phyloP scores from a whole-genome alignment of 2,329 filamentous ascomycete species.

The Aureobasidium pullulans region DNA sequence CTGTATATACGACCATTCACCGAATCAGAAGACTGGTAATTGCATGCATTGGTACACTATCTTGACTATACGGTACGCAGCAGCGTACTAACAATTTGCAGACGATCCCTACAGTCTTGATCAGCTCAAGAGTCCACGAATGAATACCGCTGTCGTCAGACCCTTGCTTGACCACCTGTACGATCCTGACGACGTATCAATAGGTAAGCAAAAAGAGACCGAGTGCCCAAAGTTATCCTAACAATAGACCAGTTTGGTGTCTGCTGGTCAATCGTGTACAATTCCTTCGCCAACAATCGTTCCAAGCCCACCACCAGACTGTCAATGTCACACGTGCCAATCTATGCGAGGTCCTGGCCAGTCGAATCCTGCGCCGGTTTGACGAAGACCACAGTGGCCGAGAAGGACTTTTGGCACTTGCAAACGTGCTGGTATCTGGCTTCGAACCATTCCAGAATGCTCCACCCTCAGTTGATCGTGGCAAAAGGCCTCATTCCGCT shows the following conservation, averaged over 20 bases:
- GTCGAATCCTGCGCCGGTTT: constrained; percentile 68
- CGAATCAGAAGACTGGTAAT: constrained; percentile 40
- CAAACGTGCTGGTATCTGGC: constrained; percentile 73
- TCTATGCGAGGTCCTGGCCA: constrained; percentile 73
- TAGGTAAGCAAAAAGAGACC: constrained; percentile 42
- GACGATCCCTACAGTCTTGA: constrained; percentile 63
- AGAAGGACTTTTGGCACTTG: constrained; percentile 62
- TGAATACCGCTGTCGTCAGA: constrained; percentile 72
- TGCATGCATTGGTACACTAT: constrained; percentile 36
- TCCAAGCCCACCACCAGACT: constrained; percentile 70
- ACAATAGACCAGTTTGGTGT: constrained; percentile 57
- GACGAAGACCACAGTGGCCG: constrained; percentile 69
- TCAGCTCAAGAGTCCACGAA: constrained; percentile 70
- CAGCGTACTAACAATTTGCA: constrained; percentile 20
- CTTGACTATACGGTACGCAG: background rate
- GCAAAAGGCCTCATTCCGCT: constrained; percentile 46
- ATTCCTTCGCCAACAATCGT: constrained; percentile 70
- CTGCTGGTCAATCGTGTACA: constrained; percentile 74
- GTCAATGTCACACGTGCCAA: constrained; percentile 71
- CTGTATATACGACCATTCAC: constrained; percentile 72
- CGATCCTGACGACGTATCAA: constrained; percentile 69
- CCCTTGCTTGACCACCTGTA: constrained; percentile 80
- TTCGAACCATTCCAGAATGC: constrained; percentile 84
- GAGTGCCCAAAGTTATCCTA: background rate
- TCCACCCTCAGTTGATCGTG: constrained; percentile 56